A percentile compares a stretch with the other conserved stretches of the same genome.
phyloP scores from a whole-genome alignment of 2,329 filamentous ascomycete species.

The Curvularia lunata region DNA sequence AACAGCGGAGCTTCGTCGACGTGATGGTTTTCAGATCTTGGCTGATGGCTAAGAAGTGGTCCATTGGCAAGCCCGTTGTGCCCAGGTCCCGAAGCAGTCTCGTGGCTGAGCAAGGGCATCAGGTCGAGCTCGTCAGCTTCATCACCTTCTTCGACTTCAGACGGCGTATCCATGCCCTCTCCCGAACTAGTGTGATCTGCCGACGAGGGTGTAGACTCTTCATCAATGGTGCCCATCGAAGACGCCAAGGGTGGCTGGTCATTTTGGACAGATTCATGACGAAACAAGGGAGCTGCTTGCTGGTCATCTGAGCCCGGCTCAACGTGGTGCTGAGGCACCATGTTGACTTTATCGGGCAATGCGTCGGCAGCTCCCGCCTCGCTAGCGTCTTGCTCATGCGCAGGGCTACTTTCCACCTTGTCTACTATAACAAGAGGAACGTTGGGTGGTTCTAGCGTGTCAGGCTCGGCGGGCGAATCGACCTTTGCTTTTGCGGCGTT shows the following conservation, averaged over 20 bases:
- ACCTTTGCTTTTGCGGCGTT: conserved; percentile 24
- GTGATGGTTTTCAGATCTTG: conserved; percentile 6
- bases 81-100: conserved; percentile 8
- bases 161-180: conserved; percentile 26
- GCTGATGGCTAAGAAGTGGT: conserved; percentile 24
- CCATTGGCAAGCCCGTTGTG: conserved; percentile 16
- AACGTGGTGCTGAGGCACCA: conserved; percentile 27
- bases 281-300: conserved; percentile 40
- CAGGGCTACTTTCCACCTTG: conserved; percentile 44
- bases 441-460: conserved; percentile 15
- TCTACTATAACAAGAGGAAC: conserved; percentile 44
- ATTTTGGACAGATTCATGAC: conserved; percentile 38
- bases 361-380: conserved; percentile 39
- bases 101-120: conserved; percentile 24
- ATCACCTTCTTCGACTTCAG: conserved; percentile 23
- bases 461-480: conserved; percentile 20
- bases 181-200: conserved; percentile 30
- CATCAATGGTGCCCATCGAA: conserved; percentile 26
- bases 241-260: conserved; percentile 12
- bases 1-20: conserved; percentile 26
- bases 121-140: conserved; percentile 24
- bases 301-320: conserved; percentile 23
- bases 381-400: conserved; percentile 48
- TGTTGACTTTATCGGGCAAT: conserved; percentile 41
- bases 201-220: conserved; percentile 26